Percentiles rank a stretch among this genome's conserved stretches.
These are phyloP conservation scores for Chaetothyriales sp. DNA, from an alignment of 2,329 filamentous ascomycete genomes.

Conservation along the genomic window DNA sequence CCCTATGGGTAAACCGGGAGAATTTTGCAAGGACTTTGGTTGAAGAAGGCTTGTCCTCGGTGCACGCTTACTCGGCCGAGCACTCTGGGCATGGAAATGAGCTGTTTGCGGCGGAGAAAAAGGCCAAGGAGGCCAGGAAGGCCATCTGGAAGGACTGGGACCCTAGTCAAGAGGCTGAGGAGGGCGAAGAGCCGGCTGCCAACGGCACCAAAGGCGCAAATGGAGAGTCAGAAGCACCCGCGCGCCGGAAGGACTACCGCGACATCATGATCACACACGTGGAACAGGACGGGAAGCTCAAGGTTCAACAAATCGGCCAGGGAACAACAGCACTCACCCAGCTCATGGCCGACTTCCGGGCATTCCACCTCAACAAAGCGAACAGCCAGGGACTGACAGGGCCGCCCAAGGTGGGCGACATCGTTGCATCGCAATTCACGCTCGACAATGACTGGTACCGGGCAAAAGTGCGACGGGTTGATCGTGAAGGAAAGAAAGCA, in stretches of 20 bases:
- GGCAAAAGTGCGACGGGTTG: conserved; percentile 76
- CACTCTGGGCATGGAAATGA: conserved; percentile 81
- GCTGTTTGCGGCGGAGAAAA: conserved; percentile 72
- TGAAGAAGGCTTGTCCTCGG: conserved; percentile 82
- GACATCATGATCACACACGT: conserved; percentile 87
- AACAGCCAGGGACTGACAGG: conserved; percentile 60
- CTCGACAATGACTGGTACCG: conserved; percentile 91
- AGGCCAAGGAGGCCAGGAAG: conserved; percentile 76
- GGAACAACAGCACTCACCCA: conserved; percentile 73
- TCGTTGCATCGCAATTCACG: conserved; percentile 79
- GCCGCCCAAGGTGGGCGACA: conserved; percentile 78
- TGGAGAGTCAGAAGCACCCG: conserved; percentile 38
- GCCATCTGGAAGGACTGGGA: conserved; percentile 91
- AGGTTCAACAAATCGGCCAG: conserved; percentile 78
- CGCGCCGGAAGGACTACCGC: conserved; percentile 74
- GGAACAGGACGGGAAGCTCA: conserved; percentile 65
- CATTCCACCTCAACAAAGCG: conserved; percentile 72
- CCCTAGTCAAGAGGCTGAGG: conserved; percentile 64
- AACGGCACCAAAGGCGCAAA: conserved; percentile 36
- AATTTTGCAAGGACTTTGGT: conserved; percentile 88
- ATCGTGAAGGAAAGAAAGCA: conserved; percentile 72
- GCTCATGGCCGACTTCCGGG: conserved; percentile 79
- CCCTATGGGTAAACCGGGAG: conserved; percentile 82
- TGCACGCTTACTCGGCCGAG: conserved; percentile 90
- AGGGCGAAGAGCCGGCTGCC: conserved; percentile 30